phyloP scores from a whole-genome alignment of 148 eudicot species.

The Agrostemma githago region DNA sequence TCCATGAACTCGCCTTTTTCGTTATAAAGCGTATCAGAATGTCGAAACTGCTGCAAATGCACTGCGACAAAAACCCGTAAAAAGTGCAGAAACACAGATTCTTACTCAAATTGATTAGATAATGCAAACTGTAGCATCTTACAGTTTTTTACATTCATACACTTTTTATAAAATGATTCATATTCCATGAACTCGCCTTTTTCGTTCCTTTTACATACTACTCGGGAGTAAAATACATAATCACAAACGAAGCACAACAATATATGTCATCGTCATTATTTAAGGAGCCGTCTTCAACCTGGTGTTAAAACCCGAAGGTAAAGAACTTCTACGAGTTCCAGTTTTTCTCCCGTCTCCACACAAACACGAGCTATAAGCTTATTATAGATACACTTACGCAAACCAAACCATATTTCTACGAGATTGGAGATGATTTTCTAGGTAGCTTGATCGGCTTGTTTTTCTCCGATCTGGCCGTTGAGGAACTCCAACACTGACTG shows the following conservation, averaged over 20 bases:
- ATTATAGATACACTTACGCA: slow-evolving; percentile 23
- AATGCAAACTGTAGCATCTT: background rate
- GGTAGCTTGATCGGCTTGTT: slow-evolving; percentile 30
- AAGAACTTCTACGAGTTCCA: slow-evolving; percentile 12
- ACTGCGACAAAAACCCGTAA: too few relatives aligned
- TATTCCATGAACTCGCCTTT: background rate
- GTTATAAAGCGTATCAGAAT: background rate
- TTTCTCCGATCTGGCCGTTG: slow-evolving; percentile 54
- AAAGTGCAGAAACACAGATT: background rate
- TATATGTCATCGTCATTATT: slow-evolving; percentile 10
- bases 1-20: background rate
- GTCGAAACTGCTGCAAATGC: too few relatives aligned
- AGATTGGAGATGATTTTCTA: slow-evolving; percentile 1
- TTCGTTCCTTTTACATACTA: background rate
- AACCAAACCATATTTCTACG: slow-evolving; percentile 4
- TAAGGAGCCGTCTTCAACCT: slow-evolving; percentile 11
- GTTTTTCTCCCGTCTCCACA: background rate
- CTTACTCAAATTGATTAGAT: too few relatives aligned
- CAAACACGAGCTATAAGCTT: slow-evolving; percentile 21
- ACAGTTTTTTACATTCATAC: slow-evolving; percentile 4
- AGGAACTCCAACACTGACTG: slow-evolving; percentile 76
- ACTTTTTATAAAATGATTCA: slow-evolving; percentile 22
- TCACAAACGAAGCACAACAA: background rate
- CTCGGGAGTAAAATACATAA: background rate
- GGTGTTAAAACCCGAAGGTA: background rate